These are phyloP conservation scores for Chlamydomonas eustigma DNA, from an alignment of 139 green algal genomes.

Conservation along the genomic window DNA sequence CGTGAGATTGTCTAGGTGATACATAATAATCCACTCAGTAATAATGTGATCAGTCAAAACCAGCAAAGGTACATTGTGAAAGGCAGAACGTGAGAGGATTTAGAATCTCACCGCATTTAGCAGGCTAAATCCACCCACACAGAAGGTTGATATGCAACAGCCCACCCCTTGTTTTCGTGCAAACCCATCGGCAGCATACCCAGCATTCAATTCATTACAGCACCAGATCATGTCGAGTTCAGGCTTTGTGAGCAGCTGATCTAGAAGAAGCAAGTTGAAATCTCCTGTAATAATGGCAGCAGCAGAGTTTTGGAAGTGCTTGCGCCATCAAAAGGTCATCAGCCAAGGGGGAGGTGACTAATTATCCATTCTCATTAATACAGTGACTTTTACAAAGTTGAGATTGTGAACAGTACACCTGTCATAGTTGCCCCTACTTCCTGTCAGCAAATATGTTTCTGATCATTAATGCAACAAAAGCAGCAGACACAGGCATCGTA, in stretches of 20 bases:
- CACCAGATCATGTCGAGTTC: slow-evolving; percentile 27
- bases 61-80: not conserved
- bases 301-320: not conserved
- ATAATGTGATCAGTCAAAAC: not conserved
- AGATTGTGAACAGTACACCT: too few species aligned
- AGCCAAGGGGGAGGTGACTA: not conserved
- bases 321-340: not conserved
- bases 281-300: slow-evolving; percentile 34
- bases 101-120: not conserved
- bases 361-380: too few species aligned
- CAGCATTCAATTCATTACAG: slow-evolving; percentile 87
- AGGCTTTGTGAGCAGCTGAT: not conserved
- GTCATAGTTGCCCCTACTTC: too few species aligned
- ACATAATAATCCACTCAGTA: not conserved
- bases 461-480: not conserved
- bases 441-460: too few species aligned
- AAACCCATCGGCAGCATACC: slow-evolving; percentile 83
- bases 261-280: slow-evolving; percentile 60
- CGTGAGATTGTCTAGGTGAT: not conserved
- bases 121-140: slow-evolving; percentile 49
- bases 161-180: slow-evolving; percentile 58
- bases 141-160: slow-evolving; percentile 70
- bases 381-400: too few species aligned
- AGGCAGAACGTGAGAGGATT: not conserved
- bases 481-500: not conserved